Evolutionary conservation across 2,329 filamentous ascomycete species (phyloP).

Genomic region (Fusarium albidum): DNA sequence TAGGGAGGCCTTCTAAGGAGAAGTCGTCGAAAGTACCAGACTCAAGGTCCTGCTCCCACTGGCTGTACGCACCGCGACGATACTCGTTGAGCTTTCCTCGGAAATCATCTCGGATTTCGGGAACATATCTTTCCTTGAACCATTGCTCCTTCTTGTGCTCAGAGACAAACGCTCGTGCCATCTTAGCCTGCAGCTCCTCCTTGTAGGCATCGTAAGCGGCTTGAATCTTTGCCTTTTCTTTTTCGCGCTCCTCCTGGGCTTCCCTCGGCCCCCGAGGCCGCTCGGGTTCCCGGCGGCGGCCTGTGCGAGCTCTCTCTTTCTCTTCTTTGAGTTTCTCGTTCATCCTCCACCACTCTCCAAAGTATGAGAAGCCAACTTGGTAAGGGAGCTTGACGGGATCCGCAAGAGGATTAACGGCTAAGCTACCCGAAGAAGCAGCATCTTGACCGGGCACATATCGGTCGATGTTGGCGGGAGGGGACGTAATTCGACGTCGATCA

Average conservation of each 20-base stretch:
- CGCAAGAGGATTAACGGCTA: constrained; percentile 70
- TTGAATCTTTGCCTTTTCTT: constrained; percentile 82
- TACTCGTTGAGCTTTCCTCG: constrained; percentile 80
- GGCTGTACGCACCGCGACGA: constrained; percentile 78
- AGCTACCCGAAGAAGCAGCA: constrained; percentile 48
- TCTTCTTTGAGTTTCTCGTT: constrained; percentile 86
- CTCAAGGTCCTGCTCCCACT: constrained; percentile 90
- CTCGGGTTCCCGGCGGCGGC: constrained; percentile 72
- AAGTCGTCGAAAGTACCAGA: constrained; percentile 92
- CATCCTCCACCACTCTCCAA: constrained; percentile 85
- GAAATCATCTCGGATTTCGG: constrained; percentile 80
- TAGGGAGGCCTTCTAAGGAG: constrained; percentile 91
- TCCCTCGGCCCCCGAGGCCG: constrained; percentile 71
- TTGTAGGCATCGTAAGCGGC: constrained; percentile 72
- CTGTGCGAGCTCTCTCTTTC: constrained; percentile 74
- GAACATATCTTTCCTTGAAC: constrained; percentile 95
- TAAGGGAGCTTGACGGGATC: constrained; percentile 78
- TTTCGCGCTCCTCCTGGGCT: constrained; percentile 76
- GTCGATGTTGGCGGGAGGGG: constrained; percentile 78
- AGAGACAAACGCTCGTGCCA: constrained; percentile 89
- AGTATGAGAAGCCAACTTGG: constrained; percentile 86
- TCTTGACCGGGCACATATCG: constrained; percentile 84
- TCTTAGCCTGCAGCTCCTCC: constrained; percentile 74
- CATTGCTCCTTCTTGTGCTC: constrained; percentile 96
- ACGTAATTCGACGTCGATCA: constrained; percentile 67